phyloP scores from a whole-genome alignment of 257 asterid genomes.

The Capsicum rhomboideum region DNA sequence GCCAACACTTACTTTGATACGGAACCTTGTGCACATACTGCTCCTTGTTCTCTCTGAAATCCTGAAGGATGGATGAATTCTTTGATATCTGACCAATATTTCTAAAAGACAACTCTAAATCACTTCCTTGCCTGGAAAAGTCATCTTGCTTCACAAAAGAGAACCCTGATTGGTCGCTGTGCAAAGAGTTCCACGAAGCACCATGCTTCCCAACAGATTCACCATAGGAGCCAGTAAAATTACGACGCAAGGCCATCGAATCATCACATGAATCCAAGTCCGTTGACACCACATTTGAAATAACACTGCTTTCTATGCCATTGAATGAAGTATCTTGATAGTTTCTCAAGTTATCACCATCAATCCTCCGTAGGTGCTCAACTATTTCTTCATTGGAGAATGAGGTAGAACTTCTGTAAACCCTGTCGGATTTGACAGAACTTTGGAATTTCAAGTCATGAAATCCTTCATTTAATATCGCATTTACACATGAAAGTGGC shows the following conservation, averaged over 20 bases:
- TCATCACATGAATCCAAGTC: conserved; percentile 42
- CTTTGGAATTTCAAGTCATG: conserved; percentile 73
- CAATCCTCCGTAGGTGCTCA: conserved; percentile 85
- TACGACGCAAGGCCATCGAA: neutral
- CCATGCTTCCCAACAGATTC: conserved; percentile 49
- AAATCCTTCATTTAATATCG: conserved; percentile 45
- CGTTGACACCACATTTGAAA: conserved; percentile 78
- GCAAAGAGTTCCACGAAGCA: conserved; percentile 68
- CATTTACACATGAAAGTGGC: conserved; percentile 54
- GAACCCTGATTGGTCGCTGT: conserved; percentile 53
- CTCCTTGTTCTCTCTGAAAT: conserved; percentile 48
- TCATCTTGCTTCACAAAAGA: conserved; percentile 46
- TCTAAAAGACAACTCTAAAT: conserved; percentile 14
- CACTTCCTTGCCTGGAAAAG: conserved; percentile 45
- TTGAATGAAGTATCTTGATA: conserved; percentile 50
- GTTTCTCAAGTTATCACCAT: conserved; percentile 41
- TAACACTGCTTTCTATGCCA: conserved; percentile 66
- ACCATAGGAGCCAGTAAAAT: conserved; percentile 6
- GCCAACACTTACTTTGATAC: conserved; percentile 45
- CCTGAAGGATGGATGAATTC: conserved; percentile 29
- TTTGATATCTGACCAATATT: conserved; percentile 18
- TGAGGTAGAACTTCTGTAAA: conserved; percentile 70
- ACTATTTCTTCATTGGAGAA: conserved; percentile 96
- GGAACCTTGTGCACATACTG: conserved; percentile 54
- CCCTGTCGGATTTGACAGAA: conserved; percentile 75